These are phyloP conservation scores for Suillus paluster DNA, from an alignment of 768 basidiomycete genomes.

Conservation along the genomic window DNA sequence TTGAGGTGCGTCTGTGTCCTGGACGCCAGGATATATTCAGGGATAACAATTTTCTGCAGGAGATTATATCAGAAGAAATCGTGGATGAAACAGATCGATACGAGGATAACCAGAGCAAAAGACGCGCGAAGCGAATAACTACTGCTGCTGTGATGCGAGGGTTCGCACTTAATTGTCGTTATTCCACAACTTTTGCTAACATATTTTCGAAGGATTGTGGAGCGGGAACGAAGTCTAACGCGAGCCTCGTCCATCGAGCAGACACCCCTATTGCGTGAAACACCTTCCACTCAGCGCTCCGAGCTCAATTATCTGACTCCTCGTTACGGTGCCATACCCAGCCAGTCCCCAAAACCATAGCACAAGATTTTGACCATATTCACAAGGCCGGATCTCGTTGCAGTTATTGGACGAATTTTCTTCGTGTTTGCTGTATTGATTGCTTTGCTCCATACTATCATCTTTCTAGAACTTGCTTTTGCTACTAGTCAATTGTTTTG, in stretches of 20 bases:
- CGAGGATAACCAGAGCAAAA: conserved; percentile 84
- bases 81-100: conserved; percentile 94
- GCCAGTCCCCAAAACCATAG: conserved; percentile 10
- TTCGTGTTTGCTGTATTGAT: not conserved
- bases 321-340: conserved; percentile 1
- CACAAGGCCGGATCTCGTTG: not conserved
- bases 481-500: not conserved
- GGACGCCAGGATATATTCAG: not conserved
- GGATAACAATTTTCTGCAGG: conserved; percentile 46
- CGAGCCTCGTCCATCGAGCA: conserved; percentile 36
- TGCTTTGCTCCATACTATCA: not conserved
- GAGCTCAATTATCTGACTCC: not conserved
- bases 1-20: conserved; percentile 52
- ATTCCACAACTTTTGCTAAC: not conserved
- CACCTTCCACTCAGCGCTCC: not conserved
- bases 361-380: not conserved
- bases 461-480: not conserved
- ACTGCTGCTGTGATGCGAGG: conserved; percentile 82
- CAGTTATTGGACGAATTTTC: too few species aligned
- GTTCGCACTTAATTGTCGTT: conserved; percentile 38
- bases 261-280: conserved; percentile 38
- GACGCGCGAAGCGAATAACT: conserved; percentile 68
- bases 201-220: conserved; percentile 50
- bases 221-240: conserved; percentile 47
- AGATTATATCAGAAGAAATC: conserved; percentile 96